Evolutionary conservation across 495 filamentous ascomycete species (phyloP).

Genomic region (Trichocladium uniseriatum): DNA sequence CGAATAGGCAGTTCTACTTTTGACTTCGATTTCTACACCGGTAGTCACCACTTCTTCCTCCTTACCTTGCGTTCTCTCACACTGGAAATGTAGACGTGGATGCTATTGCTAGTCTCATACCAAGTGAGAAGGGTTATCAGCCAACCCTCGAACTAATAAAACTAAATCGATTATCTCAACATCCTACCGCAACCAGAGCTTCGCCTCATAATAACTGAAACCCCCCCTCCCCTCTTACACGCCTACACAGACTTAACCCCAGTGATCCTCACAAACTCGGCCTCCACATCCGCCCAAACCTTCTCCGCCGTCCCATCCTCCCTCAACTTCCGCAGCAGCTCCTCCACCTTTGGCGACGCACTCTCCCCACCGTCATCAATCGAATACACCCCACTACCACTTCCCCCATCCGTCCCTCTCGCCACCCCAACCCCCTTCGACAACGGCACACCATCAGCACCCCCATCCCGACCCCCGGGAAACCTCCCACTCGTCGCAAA

Average conservation of each 20-base stretch:
- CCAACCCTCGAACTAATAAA: no score
- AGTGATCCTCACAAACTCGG: not conserved
- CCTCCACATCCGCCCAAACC: not conserved
- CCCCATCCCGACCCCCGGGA: not conserved
- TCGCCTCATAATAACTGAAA: no score
- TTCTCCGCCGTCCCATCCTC: not conserved
- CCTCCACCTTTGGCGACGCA: not conserved
- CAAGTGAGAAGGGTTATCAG: no score
- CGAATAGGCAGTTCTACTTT: no score
- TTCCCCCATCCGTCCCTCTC: not conserved
- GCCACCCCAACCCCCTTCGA: not conserved
- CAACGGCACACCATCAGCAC: not conserved
- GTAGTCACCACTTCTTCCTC: no score
- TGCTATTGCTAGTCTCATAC: no score
- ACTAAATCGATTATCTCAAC: no score
- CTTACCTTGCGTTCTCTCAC: no score
- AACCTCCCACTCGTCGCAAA: constrained; percentile 4
- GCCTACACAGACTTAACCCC: not conserved
- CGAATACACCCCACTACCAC: not conserved
- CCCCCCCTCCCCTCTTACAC: no score
- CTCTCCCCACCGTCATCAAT: not conserved
- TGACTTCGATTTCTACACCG: no score
- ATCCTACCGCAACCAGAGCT: no score
- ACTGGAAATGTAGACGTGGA: no score
- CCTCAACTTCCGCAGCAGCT: not conserved